Percentiles rank a stretch among this genome's conserved stretches.
These are phyloP conservation scores for Teratosphaeria epicoccoides DNA, from an alignment of 2,329 filamentous ascomycete species.

Conservation along the genomic window DNA sequence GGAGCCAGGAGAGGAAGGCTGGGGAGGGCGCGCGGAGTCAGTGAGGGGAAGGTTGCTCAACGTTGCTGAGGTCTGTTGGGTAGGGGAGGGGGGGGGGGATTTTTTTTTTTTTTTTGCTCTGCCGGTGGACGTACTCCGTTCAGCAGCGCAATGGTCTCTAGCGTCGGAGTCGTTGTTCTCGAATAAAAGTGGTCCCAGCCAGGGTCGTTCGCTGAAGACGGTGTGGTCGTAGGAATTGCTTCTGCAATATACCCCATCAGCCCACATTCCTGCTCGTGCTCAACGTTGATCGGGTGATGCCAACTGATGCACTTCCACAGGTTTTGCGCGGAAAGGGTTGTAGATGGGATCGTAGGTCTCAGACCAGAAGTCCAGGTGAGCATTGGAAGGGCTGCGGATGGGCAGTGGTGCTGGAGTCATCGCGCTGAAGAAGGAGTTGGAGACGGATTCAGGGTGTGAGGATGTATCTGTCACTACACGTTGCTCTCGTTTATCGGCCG, in stretches of 20 bases:
- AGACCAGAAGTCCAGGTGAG: slow-evolving; percentile 20
- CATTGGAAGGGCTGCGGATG: slow-evolving; percentile 5
- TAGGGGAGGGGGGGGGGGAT: too few species aligned
- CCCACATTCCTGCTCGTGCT: neutral
- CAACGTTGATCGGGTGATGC: too few species aligned
- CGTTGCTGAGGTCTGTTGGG: too few species aligned
- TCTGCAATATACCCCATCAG: slow-evolving; percentile 15
- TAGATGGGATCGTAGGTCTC: slow-evolving; percentile 42
- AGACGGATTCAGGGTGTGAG: too few species aligned
- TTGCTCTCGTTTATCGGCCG: too few species aligned
- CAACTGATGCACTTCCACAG: slow-evolving; percentile 42
- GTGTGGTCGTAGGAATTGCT: slow-evolving; percentile 31
- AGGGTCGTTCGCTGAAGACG: slow-evolving; percentile 51
- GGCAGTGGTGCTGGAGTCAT: neutral
- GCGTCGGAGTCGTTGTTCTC: slow-evolving; percentile 66
- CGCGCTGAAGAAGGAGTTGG: neutral
- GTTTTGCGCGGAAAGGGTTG: slow-evolving; percentile 38
- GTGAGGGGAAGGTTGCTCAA: too few species aligned
- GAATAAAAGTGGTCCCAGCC: slow-evolving; percentile 59
- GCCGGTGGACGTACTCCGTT: slow-evolving; percentile 45
- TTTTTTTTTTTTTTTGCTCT: too few species aligned
- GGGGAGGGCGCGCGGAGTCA: neutral
- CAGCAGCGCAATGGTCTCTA: slow-evolving; percentile 68
- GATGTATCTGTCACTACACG: too few species aligned
- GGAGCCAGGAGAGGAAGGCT: slow-evolving; percentile 80